Evolutionary conservation across 1,139 yeast genomes (phyloP), one percentile per base, ranked within the genome.

Genomic region (Hyphopichia fennica): DNA sequence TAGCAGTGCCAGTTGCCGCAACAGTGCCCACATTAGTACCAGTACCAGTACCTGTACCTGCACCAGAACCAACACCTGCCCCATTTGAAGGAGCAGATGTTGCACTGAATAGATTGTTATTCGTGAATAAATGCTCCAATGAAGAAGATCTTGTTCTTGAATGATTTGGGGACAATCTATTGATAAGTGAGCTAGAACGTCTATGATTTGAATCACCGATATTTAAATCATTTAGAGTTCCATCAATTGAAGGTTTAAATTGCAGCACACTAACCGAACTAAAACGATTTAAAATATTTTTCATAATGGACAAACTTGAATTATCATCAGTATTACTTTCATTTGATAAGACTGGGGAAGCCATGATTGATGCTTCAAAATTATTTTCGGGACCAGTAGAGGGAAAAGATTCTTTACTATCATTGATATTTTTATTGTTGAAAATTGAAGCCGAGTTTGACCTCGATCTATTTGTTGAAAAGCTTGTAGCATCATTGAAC

Each of bases 121-220:
- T 32, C 13, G 16, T 27, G 18, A 38, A 32, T 5, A 49, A 41
- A 13, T 37, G 35, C 29, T 69, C 75, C 22, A 69, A 51, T 1
- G 76, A 70, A 4, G 72, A 66, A 1, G 75, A 67, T 35, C 76
- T 52, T 10, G 74, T 66, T 38, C 75, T 51, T 1, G 68, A 52
- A 43, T 63, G 68, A 39, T 54, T 61, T 8, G 75, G 75, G 8
- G 74, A 66, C 15, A 66, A 37, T 40, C 55, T 51, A 34, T 57
- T 66, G 17, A 67, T 57, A 15, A 67, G 48, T 0, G 71, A 60
- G 14, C 53, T 48, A 1, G 67, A 57, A 34, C 68, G 50, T 38
- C 50, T 57, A 33, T 58, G 58, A 2, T 52, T 43, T 2, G 51
- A 38, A 13, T 35, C 42, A 19, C 35, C 39, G 10, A 38, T 19